These are phyloP conservation scores for Musa schizocarpa DNA, from an alignment of 176 grass and related monocot species.

Conservation along the genomic window DNA sequence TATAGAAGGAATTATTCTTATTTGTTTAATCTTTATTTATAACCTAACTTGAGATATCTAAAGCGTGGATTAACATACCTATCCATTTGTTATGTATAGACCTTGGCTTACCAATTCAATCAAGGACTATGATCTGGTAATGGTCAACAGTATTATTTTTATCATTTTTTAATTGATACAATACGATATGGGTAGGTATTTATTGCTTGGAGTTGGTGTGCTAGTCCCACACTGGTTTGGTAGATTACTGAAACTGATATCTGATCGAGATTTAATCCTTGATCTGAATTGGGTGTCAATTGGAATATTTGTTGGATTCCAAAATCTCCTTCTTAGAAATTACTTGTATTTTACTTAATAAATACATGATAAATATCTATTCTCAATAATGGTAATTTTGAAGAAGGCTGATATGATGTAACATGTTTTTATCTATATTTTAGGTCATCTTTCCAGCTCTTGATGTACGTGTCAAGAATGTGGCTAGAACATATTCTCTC, in stretches of 20 bases:
- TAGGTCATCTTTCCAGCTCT: slow-evolving; percentile 93
- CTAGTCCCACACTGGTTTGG: no score
- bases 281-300: not conserved
- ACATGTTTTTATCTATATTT: slow-evolving; percentile 15
- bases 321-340: not conserved
- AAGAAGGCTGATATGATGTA: not conserved
- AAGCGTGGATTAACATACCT: no score
- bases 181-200: no score
- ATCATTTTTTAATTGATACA: no score
- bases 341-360: not conserved
- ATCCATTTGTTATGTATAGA: no score
- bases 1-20: not conserved
- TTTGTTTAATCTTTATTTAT: not conserved
- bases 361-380: not conserved
- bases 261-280: no score
- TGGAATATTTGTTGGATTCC: not conserved
- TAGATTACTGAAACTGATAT: no score
- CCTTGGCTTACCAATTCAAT: no score
- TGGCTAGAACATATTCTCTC: slow-evolving; percentile 75
- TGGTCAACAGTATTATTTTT: no score
- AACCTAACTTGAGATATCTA: not conserved
- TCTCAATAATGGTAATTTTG: not conserved
- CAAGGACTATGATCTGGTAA: no score
- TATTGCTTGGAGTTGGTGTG: no score
- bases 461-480: slow-evolving; percentile 84